Evolutionary conservation across 108 stramenopile species (phyloP).

Genomic region (Poteriospumella lacustris): DNA sequence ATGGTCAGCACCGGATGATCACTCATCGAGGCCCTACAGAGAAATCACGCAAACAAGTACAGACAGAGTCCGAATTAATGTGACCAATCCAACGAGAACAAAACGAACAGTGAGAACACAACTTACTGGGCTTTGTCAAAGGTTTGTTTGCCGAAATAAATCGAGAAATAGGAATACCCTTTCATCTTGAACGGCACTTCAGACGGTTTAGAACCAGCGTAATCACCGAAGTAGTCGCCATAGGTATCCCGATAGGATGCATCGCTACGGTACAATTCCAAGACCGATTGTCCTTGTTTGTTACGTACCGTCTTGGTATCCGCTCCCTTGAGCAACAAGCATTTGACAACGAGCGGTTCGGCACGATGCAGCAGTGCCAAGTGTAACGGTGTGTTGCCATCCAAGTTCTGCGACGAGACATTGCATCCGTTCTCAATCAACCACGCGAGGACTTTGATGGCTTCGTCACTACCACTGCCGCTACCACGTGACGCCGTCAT

Average conservation of each 20-base stretch:
- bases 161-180: constrained; percentile 13
- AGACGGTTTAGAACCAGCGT: background rate
- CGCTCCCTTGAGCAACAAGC: background rate
- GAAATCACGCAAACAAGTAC: too few relatives aligned
- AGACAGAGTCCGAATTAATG: too few relatives aligned
- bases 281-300: background rate
- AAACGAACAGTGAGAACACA: too few relatives aligned
- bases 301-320: background rate
- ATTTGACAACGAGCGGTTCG: background rate
- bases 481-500: too few relatives aligned
- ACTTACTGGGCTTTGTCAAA: too few relatives aligned
- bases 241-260: too few relatives aligned
- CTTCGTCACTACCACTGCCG: too few relatives aligned
- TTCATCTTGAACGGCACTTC: too few relatives aligned
- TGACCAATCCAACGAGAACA: too few relatives aligned
- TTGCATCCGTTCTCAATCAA: background rate
- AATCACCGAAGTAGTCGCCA: background rate
- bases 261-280: background rate
- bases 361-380: background rate
- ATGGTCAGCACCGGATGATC: too few relatives aligned
- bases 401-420: background rate
- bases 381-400: background rate
- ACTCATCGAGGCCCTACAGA: too few relatives aligned
- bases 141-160: background rate
- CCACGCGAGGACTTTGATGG: background rate